Evolutionary conservation across 495 filamentous ascomycete species (phyloP).

Genomic region (Penicillium samsonianum): DNA sequence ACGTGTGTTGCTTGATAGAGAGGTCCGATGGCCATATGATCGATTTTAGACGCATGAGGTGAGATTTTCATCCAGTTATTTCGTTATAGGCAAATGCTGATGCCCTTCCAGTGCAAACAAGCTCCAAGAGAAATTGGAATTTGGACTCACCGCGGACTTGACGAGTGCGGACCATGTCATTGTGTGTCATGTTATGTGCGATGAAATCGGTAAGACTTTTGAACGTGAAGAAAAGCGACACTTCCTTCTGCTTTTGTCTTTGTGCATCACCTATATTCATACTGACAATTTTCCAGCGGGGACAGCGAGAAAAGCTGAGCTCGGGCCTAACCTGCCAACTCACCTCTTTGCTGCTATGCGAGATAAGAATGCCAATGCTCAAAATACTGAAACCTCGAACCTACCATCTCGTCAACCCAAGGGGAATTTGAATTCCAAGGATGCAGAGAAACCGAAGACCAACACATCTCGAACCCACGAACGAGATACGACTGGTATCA

Average conservation of each 20-base stretch:
- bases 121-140: slow-evolving; percentile 61
- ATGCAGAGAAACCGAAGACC: slow-evolving; percentile 3
- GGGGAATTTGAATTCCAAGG: background rate
- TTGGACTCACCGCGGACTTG: slow-evolving; percentile 63
- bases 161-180: slow-evolving; percentile 58
- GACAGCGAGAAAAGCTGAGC: slow-evolving; percentile 60
- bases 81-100: slow-evolving; percentile 4
- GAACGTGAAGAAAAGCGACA: no score
- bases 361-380: background rate
- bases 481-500: slow-evolving; percentile 13
- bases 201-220: slow-evolving; percentile 68
- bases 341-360: slow-evolving; percentile 51
- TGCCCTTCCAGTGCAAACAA: slow-evolving; percentile 56
- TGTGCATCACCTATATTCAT: background rate
- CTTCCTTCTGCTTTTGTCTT: no score
- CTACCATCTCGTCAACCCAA: background rate
- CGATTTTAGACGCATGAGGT: slow-evolving; percentile 77
- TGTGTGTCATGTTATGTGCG: slow-evolving; percentile 77
- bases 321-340: slow-evolving; percentile 63
- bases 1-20: slow-evolving; percentile 75
- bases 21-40: slow-evolving; percentile 71
- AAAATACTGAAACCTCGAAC: background rate
- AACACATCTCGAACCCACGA: slow-evolving; percentile 12
- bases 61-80: slow-evolving; percentile 2
- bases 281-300: slow-evolving; percentile 57